These are phyloP conservation scores for Fusarium robinianum DNA, from an alignment of 2,329 filamentous ascomycete species.

Conservation along the genomic window DNA sequence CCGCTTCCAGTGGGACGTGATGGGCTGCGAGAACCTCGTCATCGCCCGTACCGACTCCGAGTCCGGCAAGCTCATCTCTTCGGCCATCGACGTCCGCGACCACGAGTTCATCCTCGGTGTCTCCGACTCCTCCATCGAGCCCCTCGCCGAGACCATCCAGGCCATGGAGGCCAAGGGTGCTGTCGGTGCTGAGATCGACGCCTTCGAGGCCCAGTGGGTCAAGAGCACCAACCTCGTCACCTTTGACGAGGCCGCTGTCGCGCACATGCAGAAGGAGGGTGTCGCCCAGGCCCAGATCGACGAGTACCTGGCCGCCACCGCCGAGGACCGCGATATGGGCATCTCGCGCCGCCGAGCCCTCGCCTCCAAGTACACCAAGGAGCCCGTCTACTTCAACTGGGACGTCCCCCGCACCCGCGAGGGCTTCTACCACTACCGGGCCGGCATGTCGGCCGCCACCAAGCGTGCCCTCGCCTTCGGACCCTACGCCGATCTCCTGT, in stretches of 20 bases:
- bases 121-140: constrained; percentile 71
- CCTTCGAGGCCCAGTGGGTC: constrained; percentile 86
- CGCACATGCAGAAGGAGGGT: constrained; percentile 71
- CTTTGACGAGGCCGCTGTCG: constrained; percentile 87
- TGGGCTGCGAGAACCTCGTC: constrained; percentile 93
- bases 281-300: constrained; percentile 67
- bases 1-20: constrained; percentile 97
- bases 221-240: constrained; percentile 82
- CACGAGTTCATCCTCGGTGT: constrained; percentile 96
- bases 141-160: constrained; percentile 86
- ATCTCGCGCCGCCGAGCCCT: constrained; percentile 76
- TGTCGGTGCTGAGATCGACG: constrained; percentile 77
- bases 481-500: constrained; percentile 91
- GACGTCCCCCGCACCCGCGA: constrained; percentile 92
- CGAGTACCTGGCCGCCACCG: constrained; percentile 66
- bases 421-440: constrained; percentile 89
- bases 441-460: constrained; percentile 82
- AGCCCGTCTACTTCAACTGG: constrained; percentile 81
- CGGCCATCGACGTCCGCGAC: constrained; percentile 89
- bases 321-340: constrained; percentile 72
- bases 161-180: constrained; percentile 85
- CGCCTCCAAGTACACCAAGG: constrained; percentile 68
- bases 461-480: constrained; percentile 92
- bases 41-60: constrained; percentile 96
- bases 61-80: constrained; percentile 87